Conservation (phyloP, 306 rosid genomes). For the Prunus mongolica region DNA sequence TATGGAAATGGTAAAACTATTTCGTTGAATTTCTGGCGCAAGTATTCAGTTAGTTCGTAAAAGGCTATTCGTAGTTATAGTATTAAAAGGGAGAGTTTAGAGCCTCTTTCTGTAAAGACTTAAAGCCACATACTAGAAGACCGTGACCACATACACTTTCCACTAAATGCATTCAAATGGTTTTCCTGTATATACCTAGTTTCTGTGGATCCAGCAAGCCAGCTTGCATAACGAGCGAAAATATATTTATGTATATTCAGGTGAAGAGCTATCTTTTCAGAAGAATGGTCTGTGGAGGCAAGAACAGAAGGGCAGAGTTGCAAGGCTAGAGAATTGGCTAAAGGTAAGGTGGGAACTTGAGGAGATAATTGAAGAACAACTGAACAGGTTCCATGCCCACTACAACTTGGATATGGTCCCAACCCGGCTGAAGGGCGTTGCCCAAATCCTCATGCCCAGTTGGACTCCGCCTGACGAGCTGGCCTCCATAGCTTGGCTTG, state of each 20-base stretch:
- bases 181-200: background rate
- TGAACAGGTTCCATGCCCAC: conserved; percentile 34
- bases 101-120: background rate
- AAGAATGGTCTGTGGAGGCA: conserved; percentile 37
- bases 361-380: conserved; percentile 44
- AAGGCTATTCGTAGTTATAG: background rate
- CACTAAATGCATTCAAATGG: background rate
- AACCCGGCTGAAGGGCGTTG: conserved; percentile 28
- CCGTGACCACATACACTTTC: background rate
- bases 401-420: conserved; percentile 37
- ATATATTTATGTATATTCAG: background rate
- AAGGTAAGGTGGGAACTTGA: conserved; percentile 39
- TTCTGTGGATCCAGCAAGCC: background rate
- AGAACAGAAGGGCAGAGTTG: conserved; percentile 33
- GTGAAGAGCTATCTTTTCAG: conserved; percentile 29
- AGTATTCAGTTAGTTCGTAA: too few relatives aligned
- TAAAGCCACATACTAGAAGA: background rate
- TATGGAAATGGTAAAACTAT: background rate
- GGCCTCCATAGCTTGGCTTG: conserved; percentile 35
- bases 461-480: conserved; percentile 35
- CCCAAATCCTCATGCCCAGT: conserved; percentile 38
- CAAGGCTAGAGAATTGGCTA: conserved; percentile 41
- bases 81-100: background rate
- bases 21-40: too few relatives aligned
- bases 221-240: background rate